Evolutionary conservation across 768 basidiomycete genomes (phyloP).

Genomic region (Leucogyrophana mollusca): DNA sequence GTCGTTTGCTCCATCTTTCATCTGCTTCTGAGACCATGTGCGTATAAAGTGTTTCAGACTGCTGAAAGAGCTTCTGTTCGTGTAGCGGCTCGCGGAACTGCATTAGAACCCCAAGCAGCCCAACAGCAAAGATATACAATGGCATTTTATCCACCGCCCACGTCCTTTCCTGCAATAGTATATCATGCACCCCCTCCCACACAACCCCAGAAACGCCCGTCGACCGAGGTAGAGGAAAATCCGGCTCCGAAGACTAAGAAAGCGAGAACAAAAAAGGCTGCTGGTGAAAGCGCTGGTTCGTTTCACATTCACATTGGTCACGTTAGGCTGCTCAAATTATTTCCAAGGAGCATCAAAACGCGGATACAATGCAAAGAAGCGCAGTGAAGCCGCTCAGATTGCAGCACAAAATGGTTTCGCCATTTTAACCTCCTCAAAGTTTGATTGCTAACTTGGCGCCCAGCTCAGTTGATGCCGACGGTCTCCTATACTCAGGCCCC

Average conservation of each 20-base stretch:
- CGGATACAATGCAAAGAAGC: conserved; percentile 71
- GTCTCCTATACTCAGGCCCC: conserved; percentile 39
- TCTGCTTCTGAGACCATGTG: conserved; percentile 17
- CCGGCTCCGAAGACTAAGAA: conserved; percentile 47
- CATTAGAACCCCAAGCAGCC: conserved; percentile 18
- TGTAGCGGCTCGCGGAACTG: conserved; percentile 50
- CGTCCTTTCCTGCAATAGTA: conserved; percentile 25
- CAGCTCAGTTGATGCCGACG: conserved; percentile 46
- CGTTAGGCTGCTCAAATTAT: conserved; percentile 11
- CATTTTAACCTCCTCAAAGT: conserved; percentile 5
- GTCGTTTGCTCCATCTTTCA: conserved; percentile 19
- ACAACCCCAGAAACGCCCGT: conserved; percentile 34
- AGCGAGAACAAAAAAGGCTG: conserved; percentile 38
- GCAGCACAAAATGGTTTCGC: conserved; percentile 59
- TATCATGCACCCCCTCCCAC: conserved; percentile 28
- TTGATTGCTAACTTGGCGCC: conserved; percentile 2
- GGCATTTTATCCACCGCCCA: conserved; percentile 28
- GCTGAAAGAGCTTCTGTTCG: conserved; percentile 58
- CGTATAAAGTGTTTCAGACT: conserved; percentile 46
- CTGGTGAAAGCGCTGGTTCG: conserved; percentile 32
- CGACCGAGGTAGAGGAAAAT: conserved; percentile 38
- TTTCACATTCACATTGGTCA: conserved; percentile 4
- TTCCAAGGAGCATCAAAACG: conserved; percentile 50
- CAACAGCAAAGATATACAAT: conserved; percentile 29
- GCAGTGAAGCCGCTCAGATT: conserved; percentile 65